phyloP scores from a whole-genome alignment of 129 eudicot genomes.

The Arctium lappa region DNA sequence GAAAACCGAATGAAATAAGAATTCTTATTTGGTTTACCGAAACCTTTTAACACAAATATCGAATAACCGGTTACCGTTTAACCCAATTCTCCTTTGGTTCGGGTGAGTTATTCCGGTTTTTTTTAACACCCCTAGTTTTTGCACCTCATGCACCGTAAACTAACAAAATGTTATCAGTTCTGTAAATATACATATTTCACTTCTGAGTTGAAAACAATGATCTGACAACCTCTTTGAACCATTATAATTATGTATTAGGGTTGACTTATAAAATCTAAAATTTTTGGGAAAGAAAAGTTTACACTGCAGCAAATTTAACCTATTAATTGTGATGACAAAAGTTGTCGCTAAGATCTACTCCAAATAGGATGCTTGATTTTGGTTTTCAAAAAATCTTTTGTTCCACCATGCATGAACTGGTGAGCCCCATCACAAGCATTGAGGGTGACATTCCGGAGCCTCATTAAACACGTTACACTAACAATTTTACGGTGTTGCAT shows the following conservation, averaged over 20 bases:
- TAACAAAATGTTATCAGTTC: background rate
- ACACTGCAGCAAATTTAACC: too few relatives aligned
- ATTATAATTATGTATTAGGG: background rate
- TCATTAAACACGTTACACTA: background rate
- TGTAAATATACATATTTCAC: background rate
- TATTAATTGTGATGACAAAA: too few relatives aligned
- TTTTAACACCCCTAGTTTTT: background rate
- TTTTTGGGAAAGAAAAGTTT: background rate
- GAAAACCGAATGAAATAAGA: background rate
- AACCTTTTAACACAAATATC: background rate
- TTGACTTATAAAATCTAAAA: background rate
- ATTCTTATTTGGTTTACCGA: background rate
- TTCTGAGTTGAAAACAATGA: background rate
- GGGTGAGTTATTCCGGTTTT: background rate
- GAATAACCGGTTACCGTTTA: background rate
- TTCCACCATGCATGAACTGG: too few relatives aligned
- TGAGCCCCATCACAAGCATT: too few relatives aligned
- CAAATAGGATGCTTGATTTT: too few relatives aligned
- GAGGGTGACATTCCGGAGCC: too few relatives aligned
- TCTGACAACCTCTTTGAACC: background rate
- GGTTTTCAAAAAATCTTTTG: too few relatives aligned
- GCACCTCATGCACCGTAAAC: background rate
- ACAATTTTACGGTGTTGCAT: background rate
- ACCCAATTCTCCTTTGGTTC: background rate
- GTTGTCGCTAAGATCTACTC: too few relatives aligned